Evolutionary conservation across 768 basidiomycete genomes (phyloP), one percentile per base, ranked within the genome.

Genomic region (Trametes gibbosa): DNA sequence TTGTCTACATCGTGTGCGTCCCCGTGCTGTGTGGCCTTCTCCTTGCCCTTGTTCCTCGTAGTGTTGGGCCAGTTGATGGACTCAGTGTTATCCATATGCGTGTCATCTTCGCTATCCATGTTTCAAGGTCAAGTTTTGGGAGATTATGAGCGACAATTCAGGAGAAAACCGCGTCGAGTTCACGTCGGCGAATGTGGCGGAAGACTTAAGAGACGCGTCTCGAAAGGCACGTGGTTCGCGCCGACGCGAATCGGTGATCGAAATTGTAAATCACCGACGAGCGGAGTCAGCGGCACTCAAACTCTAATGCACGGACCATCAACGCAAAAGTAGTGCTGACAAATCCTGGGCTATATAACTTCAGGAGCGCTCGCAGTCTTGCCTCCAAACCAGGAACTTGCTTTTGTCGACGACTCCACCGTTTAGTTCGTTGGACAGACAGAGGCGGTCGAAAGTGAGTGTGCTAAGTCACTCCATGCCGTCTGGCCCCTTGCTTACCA

Each of bases 401-500:
- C 85, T 86, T 86, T 89, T 79, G 85, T 92, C 88, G 75, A 93
- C 84, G 91, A 94, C 89, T 93, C 91, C 92, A 94, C 76, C 90
- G 84, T 84, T 85, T 65, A 83, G 63, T 69, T 85, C 87, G 90
- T 85, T 93, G 91, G 91, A 93, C 76, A 93, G 92, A 90, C 86
- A 76, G 74, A 80, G 77, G 88, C 86, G 78, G 86, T 83, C 81
- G 77, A 68, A 64, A 58, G 62, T 68, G 43, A 51, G 62, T 65
- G 24, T 10, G 4, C 5, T 10, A 32, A 32, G 29, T 9, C n/a
- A 43, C n/a, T n/a, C n/a, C n/a, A n/a, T n/a, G n/a, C n/a, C n/a
- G n/a, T n/a, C n/a, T n/a, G n/a, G n/a, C n/a, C 2, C n/a, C 5
- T 2, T 10, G 23, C 23, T 19, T 41, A 70, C 91, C 92, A 90